A percentile compares a stretch with the other conserved stretches of the same genome.
These are phyloP conservation scores for Ceratobasidium papillatum DNA, from an alignment of 1,284 basidiomycete species.

Conservation along the genomic window DNA sequence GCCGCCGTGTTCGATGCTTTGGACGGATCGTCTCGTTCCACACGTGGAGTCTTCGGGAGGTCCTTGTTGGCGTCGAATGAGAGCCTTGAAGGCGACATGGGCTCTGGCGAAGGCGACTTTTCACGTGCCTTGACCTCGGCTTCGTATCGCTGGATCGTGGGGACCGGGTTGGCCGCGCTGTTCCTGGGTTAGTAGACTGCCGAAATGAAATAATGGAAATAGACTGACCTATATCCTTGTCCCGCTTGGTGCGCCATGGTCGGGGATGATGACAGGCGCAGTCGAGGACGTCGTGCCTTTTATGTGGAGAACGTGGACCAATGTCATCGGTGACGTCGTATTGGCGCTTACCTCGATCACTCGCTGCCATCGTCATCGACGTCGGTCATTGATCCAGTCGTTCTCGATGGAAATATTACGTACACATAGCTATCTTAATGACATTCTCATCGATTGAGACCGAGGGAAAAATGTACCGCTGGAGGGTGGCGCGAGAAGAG, in stretches of 20 bases:
- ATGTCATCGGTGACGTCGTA: conserved; percentile 38
- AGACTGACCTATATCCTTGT: conserved; percentile 38
- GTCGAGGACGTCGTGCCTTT: not conserved
- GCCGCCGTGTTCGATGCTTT: conserved; percentile 36
- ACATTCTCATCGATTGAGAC: not conserved
- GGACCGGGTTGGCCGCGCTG: conserved; percentile 51
- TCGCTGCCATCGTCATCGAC: conserved; percentile 14
- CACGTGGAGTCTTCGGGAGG: conserved; percentile 14
- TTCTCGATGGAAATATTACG: not conserved
- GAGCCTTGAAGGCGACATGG: not conserved
- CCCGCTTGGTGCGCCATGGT: conserved; percentile 27
- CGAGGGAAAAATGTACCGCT: not conserved
- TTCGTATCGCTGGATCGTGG: conserved; percentile 54
- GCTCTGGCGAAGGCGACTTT: conserved; percentile 21
- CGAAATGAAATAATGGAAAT: not conserved
- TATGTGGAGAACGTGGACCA: not conserved
- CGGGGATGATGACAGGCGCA: not conserved
- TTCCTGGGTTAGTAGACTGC: not conserved
- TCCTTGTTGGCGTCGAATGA: conserved; percentile 39
- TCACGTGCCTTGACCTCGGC: conserved; percentile 47
- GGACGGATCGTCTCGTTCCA: conserved; percentile 25
- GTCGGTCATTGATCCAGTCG: not conserved
- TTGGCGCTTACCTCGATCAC: conserved; percentile 13
- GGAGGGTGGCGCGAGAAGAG: too few species aligned
- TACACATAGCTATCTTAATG: not conserved